Conservation (phyloP, 2,329 filamentous ascomycete genomes). For the Fusarium sp. region DNA sequence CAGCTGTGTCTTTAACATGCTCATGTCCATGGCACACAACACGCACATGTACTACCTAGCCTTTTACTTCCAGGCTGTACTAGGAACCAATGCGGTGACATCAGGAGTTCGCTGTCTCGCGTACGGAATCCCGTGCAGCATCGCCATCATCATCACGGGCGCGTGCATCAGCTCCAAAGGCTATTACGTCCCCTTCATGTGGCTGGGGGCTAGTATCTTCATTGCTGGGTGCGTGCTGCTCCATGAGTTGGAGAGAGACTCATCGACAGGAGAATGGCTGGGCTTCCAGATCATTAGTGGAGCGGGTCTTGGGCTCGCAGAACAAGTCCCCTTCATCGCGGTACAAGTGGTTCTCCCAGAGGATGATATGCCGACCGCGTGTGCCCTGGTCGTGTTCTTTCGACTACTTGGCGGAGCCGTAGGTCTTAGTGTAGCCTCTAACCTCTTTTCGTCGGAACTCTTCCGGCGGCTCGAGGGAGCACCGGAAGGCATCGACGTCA, state of each 20-base stretch:
- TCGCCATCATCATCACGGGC: constrained; percentile 28
- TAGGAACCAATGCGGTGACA: constrained; percentile 18
- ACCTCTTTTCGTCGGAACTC: constrained; percentile 30
- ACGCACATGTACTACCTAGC: constrained; percentile 32
- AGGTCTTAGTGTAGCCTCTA: constrained; percentile 26
- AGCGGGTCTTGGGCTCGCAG: constrained; percentile 57
- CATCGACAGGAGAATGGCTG: constrained; percentile 57
- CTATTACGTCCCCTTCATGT: constrained; percentile 42
- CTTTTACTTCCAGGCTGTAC: constrained; percentile 30
- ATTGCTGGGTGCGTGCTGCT: constrained; percentile 22
- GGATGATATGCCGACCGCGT: constrained; percentile 61
- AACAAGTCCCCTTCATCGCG: constrained; percentile 61
- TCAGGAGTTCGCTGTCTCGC: constrained; percentile 23
- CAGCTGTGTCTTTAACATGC: constrained; percentile 29
- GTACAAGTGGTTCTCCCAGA: constrained; percentile 59
- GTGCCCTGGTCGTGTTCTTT: constrained; percentile 61
- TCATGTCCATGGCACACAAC: constrained; percentile 34
- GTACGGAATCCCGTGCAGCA: constrained; percentile 4
- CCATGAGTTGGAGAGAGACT: constrained; percentile 47
- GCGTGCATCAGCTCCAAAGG: constrained; percentile 13
- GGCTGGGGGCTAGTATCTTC: constrained; percentile 29
- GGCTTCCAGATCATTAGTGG: constrained; percentile 62
- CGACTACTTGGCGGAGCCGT: constrained; percentile 60
- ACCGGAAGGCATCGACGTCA: constrained; percentile 9
- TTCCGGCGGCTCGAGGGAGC: constrained; percentile 3